Evolutionary conservation across 495 filamentous ascomycete species (phyloP).

Genomic region (Talaromyces adpressus): DNA sequence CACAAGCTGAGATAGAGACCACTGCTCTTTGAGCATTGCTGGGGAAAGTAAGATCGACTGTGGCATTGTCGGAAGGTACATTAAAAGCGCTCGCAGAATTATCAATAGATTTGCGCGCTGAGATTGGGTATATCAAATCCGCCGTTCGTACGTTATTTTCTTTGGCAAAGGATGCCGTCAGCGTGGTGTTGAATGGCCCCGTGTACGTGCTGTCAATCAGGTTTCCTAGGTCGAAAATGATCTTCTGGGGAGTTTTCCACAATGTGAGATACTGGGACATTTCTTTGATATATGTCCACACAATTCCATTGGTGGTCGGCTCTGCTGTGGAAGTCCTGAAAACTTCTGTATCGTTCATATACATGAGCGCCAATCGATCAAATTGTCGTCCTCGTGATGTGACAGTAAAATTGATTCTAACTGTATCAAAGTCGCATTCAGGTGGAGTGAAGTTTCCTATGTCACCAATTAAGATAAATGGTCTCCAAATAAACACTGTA

Average conservation of each 20-base stretch:
- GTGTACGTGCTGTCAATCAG: constrained; percentile 70
- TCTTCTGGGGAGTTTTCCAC: constrained; percentile 58
- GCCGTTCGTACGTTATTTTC: constrained; percentile 43
- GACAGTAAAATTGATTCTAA: constrained; percentile 77
- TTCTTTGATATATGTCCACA: constrained; percentile 76
- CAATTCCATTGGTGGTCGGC: constrained; percentile 63
- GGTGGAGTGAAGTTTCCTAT: constrained; percentile 63
- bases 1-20: constrained; percentile 69
- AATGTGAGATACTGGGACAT: constrained; percentile 67
- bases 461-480: background rate
- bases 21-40: constrained; percentile 60
- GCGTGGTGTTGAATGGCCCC: constrained; percentile 69
- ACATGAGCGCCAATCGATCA: constrained; percentile 75
- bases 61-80: constrained; percentile 59
- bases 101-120: constrained; percentile 44
- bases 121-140: constrained; percentile 69
- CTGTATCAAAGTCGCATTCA: constrained; percentile 65
- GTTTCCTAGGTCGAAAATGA: constrained; percentile 83
- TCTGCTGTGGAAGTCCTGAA: constrained; percentile 86
- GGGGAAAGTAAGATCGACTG: constrained; percentile 48
- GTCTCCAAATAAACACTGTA: background rate
- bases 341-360: constrained; percentile 72
- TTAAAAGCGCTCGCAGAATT: constrained; percentile 60
- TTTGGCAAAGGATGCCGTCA: constrained; percentile 65
- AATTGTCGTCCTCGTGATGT: constrained; percentile 68